These are phyloP conservation scores for Ophiosphaerella narmari DNA, from an alignment of 2,329 filamentous ascomycete genomes.

Conservation along the genomic window DNA sequence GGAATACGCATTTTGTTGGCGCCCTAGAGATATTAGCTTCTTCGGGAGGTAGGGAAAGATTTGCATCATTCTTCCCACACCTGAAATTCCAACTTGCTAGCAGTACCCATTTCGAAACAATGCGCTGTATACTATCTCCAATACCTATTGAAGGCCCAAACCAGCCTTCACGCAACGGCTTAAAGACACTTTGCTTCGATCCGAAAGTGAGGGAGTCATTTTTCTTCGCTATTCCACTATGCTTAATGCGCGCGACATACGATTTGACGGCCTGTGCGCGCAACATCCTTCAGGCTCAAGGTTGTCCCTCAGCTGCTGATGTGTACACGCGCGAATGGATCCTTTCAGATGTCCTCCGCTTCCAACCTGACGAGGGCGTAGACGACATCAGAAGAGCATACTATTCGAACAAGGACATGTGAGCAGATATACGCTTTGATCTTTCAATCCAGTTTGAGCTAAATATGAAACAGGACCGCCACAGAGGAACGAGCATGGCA, in stretches of 20 bases:
- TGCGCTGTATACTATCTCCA: slow-evolving; percentile 18
- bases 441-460: neutral
- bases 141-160: slow-evolving; percentile 14
- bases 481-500: slow-evolving; percentile 7
- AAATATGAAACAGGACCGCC: neutral
- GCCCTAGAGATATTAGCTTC: slow-evolving; percentile 20
- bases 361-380: slow-evolving; percentile 13
- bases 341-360: slow-evolving; percentile 18
- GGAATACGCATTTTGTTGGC: slow-evolving; percentile 24
- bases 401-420: slow-evolving; percentile 10
- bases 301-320: slow-evolving; percentile 6
- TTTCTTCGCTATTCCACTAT: slow-evolving; percentile 19
- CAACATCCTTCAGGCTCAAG: slow-evolving; percentile 8
- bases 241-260: slow-evolving; percentile 17
- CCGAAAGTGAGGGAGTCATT: slow-evolving; percentile 10
- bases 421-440: neutral
- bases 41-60: slow-evolving; percentile 23
- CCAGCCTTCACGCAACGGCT: slow-evolving; percentile 15
- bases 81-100: slow-evolving; percentile 18
- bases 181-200: slow-evolving; percentile 18
- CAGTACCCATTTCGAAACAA: slow-evolving; percentile 19
- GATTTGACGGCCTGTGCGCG: slow-evolving; percentile 21
- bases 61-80: slow-evolving; percentile 24
- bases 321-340: slow-evolving; percentile 23
- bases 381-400: slow-evolving; percentile 8